These are phyloP conservation scores for Penicillium sp. DNA, from an alignment of 2,329 filamentous ascomycete genomes.

Conservation along the genomic window DNA sequence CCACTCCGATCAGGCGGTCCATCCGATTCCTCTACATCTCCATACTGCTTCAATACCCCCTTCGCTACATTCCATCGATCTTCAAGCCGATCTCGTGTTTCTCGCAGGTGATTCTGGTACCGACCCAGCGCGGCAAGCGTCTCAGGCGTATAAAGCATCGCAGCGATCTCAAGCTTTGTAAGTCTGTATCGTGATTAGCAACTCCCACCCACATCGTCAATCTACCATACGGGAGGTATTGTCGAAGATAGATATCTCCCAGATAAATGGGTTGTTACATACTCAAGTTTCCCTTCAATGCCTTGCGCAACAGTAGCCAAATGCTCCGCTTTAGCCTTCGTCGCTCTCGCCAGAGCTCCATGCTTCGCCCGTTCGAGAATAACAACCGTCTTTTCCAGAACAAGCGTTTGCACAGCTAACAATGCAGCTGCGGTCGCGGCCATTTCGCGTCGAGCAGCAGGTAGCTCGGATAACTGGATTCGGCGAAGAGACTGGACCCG, in stretches of 20 bases:
- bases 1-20: conserved; percentile 1
- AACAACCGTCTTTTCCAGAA: conserved; percentile 44
- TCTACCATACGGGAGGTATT: no score
- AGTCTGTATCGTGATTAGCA: conserved; percentile 39
- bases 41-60: conserved; percentile 41
- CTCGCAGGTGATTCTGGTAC: conserved; percentile 39
- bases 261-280: conserved; percentile 20
- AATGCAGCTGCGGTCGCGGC: conserved; percentile 40
- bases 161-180: conserved; percentile 40
- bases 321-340: conserved; percentile 45
- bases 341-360: conserved; percentile 40
- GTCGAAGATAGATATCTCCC: no score
- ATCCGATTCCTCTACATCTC: conserved; percentile 29
- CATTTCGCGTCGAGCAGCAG: conserved; percentile 38
- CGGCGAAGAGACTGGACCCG: conserved; percentile 35
- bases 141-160: conserved; percentile 45
- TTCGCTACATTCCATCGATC: conserved; percentile 33
- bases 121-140: conserved; percentile 35
- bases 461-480: conserved; percentile 38
- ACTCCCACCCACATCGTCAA: no score
- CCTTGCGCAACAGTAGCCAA: conserved; percentile 43
- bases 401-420: conserved; percentile 34
- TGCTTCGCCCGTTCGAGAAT: conserved; percentile 47
- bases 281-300: conserved; percentile 44
- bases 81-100: conserved; percentile 34